Evolutionary conservation across 2,329 filamentous ascomycete species (phyloP).

Genomic region (Trichoderma koningii): DNA sequence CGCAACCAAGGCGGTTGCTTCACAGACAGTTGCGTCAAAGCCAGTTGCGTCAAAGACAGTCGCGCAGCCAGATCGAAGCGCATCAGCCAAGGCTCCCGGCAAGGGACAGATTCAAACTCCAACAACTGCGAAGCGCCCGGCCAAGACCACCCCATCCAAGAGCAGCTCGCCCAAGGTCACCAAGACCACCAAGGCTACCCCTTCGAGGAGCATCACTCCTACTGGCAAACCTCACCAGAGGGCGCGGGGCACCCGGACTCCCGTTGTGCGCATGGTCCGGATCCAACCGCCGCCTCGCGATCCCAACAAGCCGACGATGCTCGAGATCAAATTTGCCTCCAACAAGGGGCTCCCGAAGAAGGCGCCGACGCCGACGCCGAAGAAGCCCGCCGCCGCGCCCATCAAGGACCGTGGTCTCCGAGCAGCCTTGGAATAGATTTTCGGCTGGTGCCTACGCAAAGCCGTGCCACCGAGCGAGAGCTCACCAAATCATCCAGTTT

Average conservation of each 20-base stretch:
- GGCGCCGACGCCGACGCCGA: background rate
- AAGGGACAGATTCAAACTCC: background rate
- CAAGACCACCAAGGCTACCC: background rate
- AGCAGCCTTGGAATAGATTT: slow-evolving; percentile 30
- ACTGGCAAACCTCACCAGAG: background rate
- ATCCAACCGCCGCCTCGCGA: slow-evolving; percentile 9
- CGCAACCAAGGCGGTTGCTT: background rate
- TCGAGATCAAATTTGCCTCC: slow-evolving; percentile 20
- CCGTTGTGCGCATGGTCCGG: slow-evolving; percentile 3
- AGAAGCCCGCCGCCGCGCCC: slow-evolving; percentile 1
- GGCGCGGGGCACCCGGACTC: background rate
- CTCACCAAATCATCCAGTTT: background rate
- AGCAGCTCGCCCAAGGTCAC: background rate
- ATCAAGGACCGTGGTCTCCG: slow-evolving; percentile 20
- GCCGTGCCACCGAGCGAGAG: background rate
- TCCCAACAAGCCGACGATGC: slow-evolving; percentile 10
- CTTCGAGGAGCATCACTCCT: background rate
- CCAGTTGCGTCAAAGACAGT: background rate
- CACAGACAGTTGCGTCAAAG: background rate
- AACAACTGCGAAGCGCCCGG: background rate
- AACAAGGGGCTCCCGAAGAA: background rate
- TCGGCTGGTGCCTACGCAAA: slow-evolving; percentile 26
- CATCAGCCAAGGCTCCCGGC: background rate
- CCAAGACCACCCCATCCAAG: background rate
- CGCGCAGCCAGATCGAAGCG: background rate